phyloP scores from a whole-genome alignment of 768 basidiomycete species.

The Mycena latifolia region DNA sequence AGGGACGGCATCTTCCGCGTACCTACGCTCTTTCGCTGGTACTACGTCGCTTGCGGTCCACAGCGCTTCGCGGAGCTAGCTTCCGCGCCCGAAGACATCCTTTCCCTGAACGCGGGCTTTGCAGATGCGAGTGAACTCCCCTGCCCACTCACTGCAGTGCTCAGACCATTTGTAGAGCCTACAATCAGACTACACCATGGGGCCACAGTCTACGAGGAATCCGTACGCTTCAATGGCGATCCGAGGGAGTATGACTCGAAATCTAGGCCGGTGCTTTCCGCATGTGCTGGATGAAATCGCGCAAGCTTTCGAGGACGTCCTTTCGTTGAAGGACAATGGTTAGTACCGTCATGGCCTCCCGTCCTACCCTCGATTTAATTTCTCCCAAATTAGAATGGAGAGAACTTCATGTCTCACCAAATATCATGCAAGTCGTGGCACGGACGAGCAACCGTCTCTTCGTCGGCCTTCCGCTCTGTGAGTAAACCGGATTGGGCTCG shows the following conservation, averaged over 20 bases:
- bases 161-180: neutral
- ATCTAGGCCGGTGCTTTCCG: conserved; percentile 5
- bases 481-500: no score
- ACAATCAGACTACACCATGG: conserved; percentile 6
- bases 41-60: conserved; percentile 2
- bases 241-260: conserved; percentile 9
- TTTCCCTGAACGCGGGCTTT: neutral
- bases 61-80: conserved; percentile 5
- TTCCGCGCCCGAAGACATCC: conserved; percentile 1
- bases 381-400: conserved; percentile 1
- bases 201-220: no score
- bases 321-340: neutral
- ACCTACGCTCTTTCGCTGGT: no score
- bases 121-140: conserved; percentile 1
- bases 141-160: neutral
- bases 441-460: conserved; percentile 19
- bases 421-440: conserved; percentile 5
- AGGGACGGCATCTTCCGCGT: conserved; percentile 11
- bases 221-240: no score
- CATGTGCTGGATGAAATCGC: conserved; percentile 3
- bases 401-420: neutral
- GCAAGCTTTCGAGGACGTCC: neutral
- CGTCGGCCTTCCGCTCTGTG: conserved; percentile 17
- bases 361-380: neutral
- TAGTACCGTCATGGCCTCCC: neutral